Conservation (phyloP, 192 early-diverging fungal genomes). For the Mortierella hygrophila region DNA sequence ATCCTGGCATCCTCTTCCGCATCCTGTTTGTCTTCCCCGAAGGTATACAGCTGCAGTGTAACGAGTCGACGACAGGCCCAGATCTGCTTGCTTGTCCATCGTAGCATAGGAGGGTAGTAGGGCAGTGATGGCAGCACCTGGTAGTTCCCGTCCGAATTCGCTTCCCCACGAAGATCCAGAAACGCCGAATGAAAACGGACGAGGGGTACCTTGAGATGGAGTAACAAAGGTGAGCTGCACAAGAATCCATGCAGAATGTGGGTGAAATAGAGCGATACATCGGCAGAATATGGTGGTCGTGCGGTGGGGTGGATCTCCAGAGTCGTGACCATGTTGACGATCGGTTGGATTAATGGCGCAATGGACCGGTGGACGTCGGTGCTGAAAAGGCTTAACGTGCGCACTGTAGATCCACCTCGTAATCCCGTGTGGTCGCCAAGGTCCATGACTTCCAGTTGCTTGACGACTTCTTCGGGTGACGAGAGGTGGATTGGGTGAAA, state of each 20-base stretch:
- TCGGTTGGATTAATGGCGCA: not conserved
- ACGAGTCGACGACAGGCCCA: slow-evolving; percentile 23
- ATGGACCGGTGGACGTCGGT: not conserved
- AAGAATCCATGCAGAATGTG: slow-evolving; percentile 1
- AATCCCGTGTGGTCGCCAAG: not conserved
- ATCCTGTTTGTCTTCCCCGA: not conserved
- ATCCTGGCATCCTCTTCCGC: not conserved
- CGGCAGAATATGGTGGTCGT: not conserved
- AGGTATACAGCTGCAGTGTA: not conserved
- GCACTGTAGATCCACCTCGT: not conserved
- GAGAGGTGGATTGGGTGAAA: not conserved
- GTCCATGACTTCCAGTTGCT: not conserved
- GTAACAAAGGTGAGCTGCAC: slow-evolving; percentile 8
- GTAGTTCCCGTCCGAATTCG: not conserved
- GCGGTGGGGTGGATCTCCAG: not conserved
- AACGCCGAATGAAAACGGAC: slow-evolving; percentile 6
- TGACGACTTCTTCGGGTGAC: not conserved
- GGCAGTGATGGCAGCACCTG: not conserved
- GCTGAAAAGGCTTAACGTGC: not conserved
- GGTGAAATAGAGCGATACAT: not conserved
- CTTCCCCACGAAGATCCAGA: not conserved
- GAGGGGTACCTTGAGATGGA: slow-evolving; percentile 11
- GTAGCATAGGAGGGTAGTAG: not conserved
- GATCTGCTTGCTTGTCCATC: not conserved
- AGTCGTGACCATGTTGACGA: not conserved